phyloP scores from a whole-genome alignment of 2,329 filamentous ascomycete genomes.

The Ilyonectria mors-panacis region DNA sequence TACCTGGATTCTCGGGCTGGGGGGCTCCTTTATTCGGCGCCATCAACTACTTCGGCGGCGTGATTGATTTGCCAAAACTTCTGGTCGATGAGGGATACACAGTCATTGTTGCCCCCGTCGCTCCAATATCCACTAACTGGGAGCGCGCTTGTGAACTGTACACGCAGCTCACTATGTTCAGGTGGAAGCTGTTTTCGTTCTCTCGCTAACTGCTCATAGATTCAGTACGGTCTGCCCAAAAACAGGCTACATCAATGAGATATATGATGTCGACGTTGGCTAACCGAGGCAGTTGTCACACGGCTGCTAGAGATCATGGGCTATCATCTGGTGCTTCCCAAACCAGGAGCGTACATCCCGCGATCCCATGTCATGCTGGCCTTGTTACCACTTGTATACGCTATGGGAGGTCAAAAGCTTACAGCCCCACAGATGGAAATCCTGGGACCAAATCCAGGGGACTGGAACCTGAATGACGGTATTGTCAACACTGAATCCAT shows the following conservation, averaged over 20 bases:
- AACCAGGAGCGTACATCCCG: conserved; percentile 11
- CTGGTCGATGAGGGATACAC: conserved; percentile 22
- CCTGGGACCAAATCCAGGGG: conserved; percentile 6
- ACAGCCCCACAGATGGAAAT: conserved; percentile 13
- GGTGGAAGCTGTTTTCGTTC: background rate
- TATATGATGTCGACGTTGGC: conserved; percentile 22
- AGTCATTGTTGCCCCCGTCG: conserved; percentile 24
- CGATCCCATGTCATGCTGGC: conserved; percentile 21
- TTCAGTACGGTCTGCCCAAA: conserved; percentile 16
- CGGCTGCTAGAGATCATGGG: conserved; percentile 3
- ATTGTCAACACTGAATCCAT: conserved; percentile 25
- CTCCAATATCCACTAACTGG: conserved; percentile 27
- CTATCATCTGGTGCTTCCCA: conserved; percentile 18
- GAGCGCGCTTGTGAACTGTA: conserved; percentile 29
- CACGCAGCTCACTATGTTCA: conserved; percentile 20
- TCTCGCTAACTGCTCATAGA: conserved; percentile 8
- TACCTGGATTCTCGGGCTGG: conserved; percentile 26
- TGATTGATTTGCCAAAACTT: conserved; percentile 21
- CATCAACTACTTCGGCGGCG: conserved; percentile 28
- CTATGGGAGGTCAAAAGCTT: conserved; percentile 21
- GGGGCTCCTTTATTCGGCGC: conserved; percentile 23
- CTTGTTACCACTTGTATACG: conserved; percentile 15
- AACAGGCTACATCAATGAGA: conserved; percentile 7
- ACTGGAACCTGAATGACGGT: conserved; percentile 24
- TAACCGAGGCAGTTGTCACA: conserved; percentile 16